Conservation (phyloP, 805 yeast species). For the Debaryomyces hansenii region DNA sequence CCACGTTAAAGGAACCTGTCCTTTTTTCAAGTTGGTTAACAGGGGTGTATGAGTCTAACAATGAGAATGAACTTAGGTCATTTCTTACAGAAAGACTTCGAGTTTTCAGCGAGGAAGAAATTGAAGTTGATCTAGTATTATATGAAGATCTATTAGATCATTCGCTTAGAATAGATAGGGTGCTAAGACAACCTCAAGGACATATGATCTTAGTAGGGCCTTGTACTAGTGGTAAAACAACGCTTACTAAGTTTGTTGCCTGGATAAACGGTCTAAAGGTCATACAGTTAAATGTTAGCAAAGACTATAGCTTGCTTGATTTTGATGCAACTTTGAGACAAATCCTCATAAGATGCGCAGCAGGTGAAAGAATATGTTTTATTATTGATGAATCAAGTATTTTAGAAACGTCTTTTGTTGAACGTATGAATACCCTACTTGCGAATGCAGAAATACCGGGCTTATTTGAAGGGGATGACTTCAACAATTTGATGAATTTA, state of each 20-base stretch:
- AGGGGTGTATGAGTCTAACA: conserved; percentile 57
- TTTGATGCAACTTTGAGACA: conserved; percentile 67
- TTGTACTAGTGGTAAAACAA: conserved; percentile 78
- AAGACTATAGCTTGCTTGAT: conserved; percentile 54
- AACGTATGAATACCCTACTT: conserved; percentile 87
- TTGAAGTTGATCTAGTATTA: conserved; percentile 58
- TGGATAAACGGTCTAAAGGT: conserved; percentile 84
- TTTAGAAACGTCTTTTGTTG: conserved; percentile 74
- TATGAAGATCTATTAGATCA: conserved; percentile 75
- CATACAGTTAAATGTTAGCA: conserved; percentile 56
- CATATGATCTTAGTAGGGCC: conserved; percentile 85
- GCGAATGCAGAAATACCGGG: conserved; percentile 95
- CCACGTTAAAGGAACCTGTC: conserved; percentile 49
- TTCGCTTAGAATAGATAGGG: conserved; percentile 76
- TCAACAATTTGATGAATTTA: conserved; percentile 46
- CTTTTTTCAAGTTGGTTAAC: conserved; percentile 77
- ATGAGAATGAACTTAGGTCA: conserved; percentile 41
- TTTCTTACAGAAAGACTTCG: conserved; percentile 66
- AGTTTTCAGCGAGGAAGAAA: conserved; percentile 77
- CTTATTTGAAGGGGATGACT: conserved; percentile 75
- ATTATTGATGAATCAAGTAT: conserved; percentile 81
- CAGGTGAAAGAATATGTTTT: conserved; percentile 65
- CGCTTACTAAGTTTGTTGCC: conserved; percentile 75
- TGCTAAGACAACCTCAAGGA: conserved; percentile 82
- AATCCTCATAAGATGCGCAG: conserved; percentile 45